These are phyloP conservation scores for Ogataea ramenticola DNA, from an alignment of 805 yeast species.

Conservation along the genomic window DNA sequence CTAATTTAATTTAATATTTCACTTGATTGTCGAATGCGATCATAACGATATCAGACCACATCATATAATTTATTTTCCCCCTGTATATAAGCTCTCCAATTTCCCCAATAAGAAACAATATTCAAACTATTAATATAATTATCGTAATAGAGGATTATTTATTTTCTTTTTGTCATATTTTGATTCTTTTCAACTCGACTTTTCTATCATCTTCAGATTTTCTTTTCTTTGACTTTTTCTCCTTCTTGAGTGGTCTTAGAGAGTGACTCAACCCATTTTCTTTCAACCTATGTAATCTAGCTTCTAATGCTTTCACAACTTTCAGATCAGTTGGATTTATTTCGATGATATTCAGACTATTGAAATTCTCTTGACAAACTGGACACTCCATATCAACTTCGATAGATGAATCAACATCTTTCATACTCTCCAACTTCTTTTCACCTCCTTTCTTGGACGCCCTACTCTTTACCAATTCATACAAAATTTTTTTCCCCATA, in stretches of 20 bases:
- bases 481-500: constrained; percentile 25
- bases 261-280: constrained; percentile 29
- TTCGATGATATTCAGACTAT: constrained; percentile 25
- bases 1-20: no score
- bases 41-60: no score
- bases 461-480: constrained; percentile 10
- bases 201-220: not conserved
- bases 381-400: constrained; percentile 28
- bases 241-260: constrained; percentile 19
- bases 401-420: not conserved
- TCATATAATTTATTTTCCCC: not conserved
- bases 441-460: not conserved
- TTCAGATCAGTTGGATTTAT: constrained; percentile 13
- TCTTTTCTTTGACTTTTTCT: constrained; percentile 10
- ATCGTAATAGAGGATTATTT: not conserved
- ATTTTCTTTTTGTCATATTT: no score
- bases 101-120: not conserved
- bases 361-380: constrained; percentile 25
- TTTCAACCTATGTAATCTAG: constrained; percentile 11
- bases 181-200: no score
- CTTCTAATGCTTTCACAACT: constrained; percentile 6
- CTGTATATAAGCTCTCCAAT: not conserved
- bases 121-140: no score
- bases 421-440: no score
- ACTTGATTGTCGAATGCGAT: no score